Evolutionary conservation across 2,329 filamentous ascomycete species (phyloP), one percentile per base, ranked within the genome.

Genomic region (Juglanconis juglandina): DNA sequence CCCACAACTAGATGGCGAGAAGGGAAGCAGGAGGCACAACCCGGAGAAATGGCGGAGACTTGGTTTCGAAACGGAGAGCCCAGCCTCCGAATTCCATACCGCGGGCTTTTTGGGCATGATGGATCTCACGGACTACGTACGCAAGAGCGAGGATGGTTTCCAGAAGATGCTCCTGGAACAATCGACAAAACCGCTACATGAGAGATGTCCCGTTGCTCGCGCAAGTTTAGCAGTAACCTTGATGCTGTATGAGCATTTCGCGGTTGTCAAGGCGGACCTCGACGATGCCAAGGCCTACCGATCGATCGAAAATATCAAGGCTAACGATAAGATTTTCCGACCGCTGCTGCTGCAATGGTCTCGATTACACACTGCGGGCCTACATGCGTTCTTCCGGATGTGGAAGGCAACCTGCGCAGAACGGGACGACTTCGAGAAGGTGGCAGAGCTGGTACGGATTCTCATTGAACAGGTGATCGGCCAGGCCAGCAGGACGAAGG

Each of bases 21-120:
- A 86, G 68, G 86, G 84, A 3, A 91, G 83, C 70, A 84, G 85
- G 69, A 85, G 84, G 68, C 91, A 96, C 68, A 91, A 92, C 68
- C 90, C 92, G 0, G 89, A 96, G 69, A 97, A 97, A 72, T 99
- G 95, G 95, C 84, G 92, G 68, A 83, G 93, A 57, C 74, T 99
- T 47, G 95, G 95, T 3, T 99, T 99, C 69, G 90, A 95, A 73
- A 89, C 90, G 0, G 95, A 99, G 74, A 93, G 85, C 66, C 95
- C 95, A 3, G 88, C 88, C 0, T 82, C 83, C 68, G 95, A 99
- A 67, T 98, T 99, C 70, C 87, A 92, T 24, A 80, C 85, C 44
- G 89, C 90, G 34, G 95, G 95, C 0, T 98, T 93, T 71, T 76
- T 99, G 57, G 95, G 95, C 34, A 91, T 99, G 85, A 98, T 99